Evolutionary conservation across 2,329 filamentous ascomycete species (phyloP).

Genomic region (Fonsecaea monophora): DNA sequence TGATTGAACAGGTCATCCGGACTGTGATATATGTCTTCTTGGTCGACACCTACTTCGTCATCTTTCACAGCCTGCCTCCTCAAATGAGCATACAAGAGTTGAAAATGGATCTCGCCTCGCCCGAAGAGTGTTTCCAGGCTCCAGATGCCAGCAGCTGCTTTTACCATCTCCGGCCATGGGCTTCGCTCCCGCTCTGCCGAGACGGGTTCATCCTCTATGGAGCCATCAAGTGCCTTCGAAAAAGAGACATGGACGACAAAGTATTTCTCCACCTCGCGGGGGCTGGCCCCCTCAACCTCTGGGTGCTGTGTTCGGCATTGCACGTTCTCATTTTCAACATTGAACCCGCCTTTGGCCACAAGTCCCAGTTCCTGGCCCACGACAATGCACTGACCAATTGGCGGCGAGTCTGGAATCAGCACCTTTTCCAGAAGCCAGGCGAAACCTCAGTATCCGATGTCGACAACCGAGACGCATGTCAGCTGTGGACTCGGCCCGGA

Average conservation of each 20-base stretch:
- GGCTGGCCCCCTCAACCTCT: background rate
- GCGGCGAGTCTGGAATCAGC: slow-evolving; percentile 41
- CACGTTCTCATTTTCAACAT: slow-evolving; percentile 17
- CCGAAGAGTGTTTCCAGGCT: slow-evolving; percentile 44
- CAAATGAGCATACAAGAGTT: slow-evolving; percentile 42
- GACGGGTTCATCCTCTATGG: no score
- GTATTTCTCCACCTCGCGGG: background rate
- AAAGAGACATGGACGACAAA: slow-evolving; percentile 24
- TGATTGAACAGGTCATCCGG: slow-evolving; percentile 42
- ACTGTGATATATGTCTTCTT: slow-evolving; percentile 42
- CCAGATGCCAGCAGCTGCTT: slow-evolving; percentile 39
- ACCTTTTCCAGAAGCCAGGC: slow-evolving; percentile 19
- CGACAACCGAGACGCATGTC: background rate
- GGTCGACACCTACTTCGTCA: slow-evolving; percentile 43
- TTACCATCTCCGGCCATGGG: slow-evolving; percentile 8
- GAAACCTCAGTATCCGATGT: no score
- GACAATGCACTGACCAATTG: slow-evolving; percentile 33
- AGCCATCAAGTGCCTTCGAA: no score
- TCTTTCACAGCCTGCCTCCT: slow-evolving; percentile 43
- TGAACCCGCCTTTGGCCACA: slow-evolving; percentile 20
- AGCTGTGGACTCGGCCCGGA: slow-evolving; percentile 40
- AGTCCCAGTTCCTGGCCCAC: no score
- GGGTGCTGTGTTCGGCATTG: background rate
- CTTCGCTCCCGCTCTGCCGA: no score
- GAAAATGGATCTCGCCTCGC: slow-evolving; percentile 41